A percentile compares a stretch with the other conserved stretches of the same genome.
These are phyloP conservation scores for Capsella bursapastoris DNA, from an alignment of 345 rosid genomes.

Conservation along the genomic window DNA sequence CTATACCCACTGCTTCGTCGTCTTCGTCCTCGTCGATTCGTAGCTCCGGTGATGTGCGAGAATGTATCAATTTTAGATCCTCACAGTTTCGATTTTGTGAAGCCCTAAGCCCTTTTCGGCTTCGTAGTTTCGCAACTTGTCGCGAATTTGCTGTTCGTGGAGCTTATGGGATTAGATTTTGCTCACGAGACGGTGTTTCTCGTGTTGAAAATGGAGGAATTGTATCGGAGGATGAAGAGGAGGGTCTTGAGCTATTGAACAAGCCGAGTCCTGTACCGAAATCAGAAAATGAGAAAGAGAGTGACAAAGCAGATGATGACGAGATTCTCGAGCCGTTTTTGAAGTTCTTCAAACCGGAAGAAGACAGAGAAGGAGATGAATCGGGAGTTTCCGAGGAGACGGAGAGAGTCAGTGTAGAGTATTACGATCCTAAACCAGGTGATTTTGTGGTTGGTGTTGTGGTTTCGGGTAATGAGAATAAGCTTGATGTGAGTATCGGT, in stretches of 20 bases:
- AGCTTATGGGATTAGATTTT: slow-evolving; percentile 42
- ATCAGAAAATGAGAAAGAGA: slow-evolving; percentile 36
- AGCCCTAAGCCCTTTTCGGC: slow-evolving; percentile 35
- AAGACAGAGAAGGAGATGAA: slow-evolving; percentile 37
- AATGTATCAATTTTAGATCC: background rate
- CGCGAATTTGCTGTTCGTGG: slow-evolving; percentile 40
- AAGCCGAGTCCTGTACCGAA: slow-evolving; percentile 62
- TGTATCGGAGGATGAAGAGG: slow-evolving; percentile 46
- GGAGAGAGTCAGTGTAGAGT: slow-evolving; percentile 62
- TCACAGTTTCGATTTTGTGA: slow-evolving; percentile 33
- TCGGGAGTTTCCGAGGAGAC: slow-evolving; percentile 38
- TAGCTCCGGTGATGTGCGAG: slow-evolving; percentile 18
- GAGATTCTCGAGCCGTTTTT: slow-evolving; percentile 81
- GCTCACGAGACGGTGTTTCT: slow-evolving; percentile 49
- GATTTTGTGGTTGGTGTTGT: slow-evolving; percentile 94
- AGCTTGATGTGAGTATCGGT: slow-evolving; percentile 84
- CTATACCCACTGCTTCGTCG: slow-evolving; percentile 35
- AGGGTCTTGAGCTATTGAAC: slow-evolving; percentile 67
- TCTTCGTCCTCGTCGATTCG: slow-evolving; percentile 37
- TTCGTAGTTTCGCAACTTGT: slow-evolving; percentile 21
- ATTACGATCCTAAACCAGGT: slow-evolving; percentile 80
- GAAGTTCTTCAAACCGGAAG: slow-evolving; percentile 73
- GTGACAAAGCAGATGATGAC: slow-evolving; percentile 48
- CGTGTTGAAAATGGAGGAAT: slow-evolving; percentile 43
- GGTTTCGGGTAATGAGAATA: slow-evolving; percentile 94